Evolutionary conservation across 495 filamentous ascomycete species (phyloP).

Genomic region (Wilcoxina mikolae): DNA sequence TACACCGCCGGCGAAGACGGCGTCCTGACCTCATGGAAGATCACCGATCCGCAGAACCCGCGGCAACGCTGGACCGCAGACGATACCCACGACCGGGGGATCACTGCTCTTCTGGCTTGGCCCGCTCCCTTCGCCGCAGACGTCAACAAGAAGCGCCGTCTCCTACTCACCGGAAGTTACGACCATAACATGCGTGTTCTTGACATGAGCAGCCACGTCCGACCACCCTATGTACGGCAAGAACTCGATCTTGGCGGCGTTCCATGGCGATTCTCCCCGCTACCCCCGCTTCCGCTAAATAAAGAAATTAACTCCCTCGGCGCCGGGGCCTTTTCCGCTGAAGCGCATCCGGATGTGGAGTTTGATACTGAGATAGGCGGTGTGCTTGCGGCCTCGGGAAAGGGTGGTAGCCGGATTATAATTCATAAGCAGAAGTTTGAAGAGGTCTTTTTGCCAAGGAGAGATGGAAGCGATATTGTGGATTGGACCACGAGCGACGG

Average conservation of each 20-base stretch:
- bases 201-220: not conserved
- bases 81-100: not conserved
- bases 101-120: constrained; percentile 3
- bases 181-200: constrained; percentile 2
- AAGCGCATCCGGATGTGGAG: constrained; percentile 2
- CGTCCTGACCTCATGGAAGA: not conserved
- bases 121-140: not conserved
- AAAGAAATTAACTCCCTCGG: not conserved
- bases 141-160: not conserved
- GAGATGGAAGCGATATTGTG: constrained; percentile 9
- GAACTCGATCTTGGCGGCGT: constrained; percentile 1
- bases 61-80: not conserved
- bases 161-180: constrained; percentile 4
- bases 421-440: constrained; percentile 12
- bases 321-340: not conserved
- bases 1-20: constrained; percentile 5
- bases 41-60: not conserved
- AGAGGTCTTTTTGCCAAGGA: constrained; percentile 6
- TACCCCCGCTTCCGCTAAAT: not conserved
- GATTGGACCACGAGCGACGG: constrained; percentile 8
- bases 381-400: not conserved
- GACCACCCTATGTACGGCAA: not conserved
- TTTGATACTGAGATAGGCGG: constrained; percentile 2
- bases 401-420: not conserved
- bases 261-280: not conserved